A percentile compares a stretch with the other conserved stretches of the same genome.
These are phyloP conservation scores for Gentiana dahurica DNA, from an alignment of 257 asterid genomes.

Conservation along the genomic window DNA sequence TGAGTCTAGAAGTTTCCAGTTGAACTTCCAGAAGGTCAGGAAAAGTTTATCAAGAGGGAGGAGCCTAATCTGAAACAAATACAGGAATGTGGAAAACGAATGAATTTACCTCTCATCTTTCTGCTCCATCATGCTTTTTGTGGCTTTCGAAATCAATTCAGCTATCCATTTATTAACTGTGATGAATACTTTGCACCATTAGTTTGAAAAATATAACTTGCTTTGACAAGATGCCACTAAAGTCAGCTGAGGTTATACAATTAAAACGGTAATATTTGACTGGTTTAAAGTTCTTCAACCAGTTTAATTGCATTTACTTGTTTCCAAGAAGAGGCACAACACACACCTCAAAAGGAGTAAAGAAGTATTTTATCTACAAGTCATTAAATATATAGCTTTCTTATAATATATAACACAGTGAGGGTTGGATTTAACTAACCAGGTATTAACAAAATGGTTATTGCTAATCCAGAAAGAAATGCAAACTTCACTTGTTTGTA, in stretches of 20 bases:
- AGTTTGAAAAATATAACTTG: background rate
- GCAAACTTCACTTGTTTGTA: slow-evolving; percentile 91
- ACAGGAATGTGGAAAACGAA: too few species aligned
- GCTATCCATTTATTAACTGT: slow-evolving; percentile 99
- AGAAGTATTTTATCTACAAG: too few species aligned
- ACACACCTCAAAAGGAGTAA: too few species aligned
- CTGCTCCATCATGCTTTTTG: slow-evolving; percentile 88
- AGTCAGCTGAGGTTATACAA: too few species aligned
- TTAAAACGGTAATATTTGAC: too few species aligned
- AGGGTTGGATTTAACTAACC: slow-evolving; percentile 28
- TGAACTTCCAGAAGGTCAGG: background rate
- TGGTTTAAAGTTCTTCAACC: too few species aligned
- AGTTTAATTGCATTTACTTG: too few species aligned
- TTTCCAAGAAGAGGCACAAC: too few species aligned
- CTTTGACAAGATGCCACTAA: background rate
- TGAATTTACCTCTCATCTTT: slow-evolving; percentile 77
- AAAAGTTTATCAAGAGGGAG: background rate
- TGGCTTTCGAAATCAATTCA: slow-evolving; percentile 74
- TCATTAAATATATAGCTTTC: too few species aligned
- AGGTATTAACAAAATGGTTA: slow-evolving; percentile 86
- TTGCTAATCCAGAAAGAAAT: slow-evolving; percentile 76
- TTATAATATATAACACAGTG: too few species aligned
- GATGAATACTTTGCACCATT: background rate
- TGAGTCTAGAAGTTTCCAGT: too few species aligned
- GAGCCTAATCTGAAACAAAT: too few species aligned